Evolutionary conservation across 257 asterid genomes (phyloP).

Genomic region (Gentiana straminea): DNA sequence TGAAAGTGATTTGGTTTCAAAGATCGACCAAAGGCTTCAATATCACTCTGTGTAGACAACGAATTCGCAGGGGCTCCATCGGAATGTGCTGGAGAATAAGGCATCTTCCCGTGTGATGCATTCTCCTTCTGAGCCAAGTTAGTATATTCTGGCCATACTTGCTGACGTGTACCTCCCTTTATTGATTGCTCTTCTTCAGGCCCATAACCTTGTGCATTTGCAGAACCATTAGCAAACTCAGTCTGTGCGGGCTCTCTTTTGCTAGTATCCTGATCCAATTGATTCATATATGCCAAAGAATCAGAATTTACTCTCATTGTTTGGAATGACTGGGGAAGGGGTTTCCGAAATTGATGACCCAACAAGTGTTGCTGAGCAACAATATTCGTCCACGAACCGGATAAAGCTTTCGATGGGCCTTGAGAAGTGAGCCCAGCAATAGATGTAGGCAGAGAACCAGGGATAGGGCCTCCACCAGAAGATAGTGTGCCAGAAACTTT

Average conservation of each 20-base stretch:
- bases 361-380: constrained; percentile 30
- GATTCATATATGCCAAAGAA: constrained; percentile 24
- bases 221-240: constrained; percentile 18
- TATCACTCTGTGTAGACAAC: constrained; percentile 44
- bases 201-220: constrained; percentile 21
- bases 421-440: constrained; percentile 22
- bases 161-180: constrained; percentile 31
- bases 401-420: constrained; percentile 22
- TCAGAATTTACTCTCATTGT: constrained; percentile 45
- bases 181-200: constrained; percentile 29
- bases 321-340: constrained; percentile 30
- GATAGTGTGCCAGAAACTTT: constrained; percentile 27
- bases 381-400: constrained; percentile 34
- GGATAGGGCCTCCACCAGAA: constrained; percentile 20
- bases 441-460: constrained; percentile 28
- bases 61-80: constrained; percentile 57
- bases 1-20: constrained; percentile 48
- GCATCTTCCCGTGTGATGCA: constrained; percentile 27
- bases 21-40: constrained; percentile 79
- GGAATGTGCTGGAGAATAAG: constrained; percentile 23
- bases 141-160: constrained; percentile 17
- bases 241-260: constrained; percentile 16
- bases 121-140: constrained; percentile 21
- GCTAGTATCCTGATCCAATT: constrained; percentile 18
- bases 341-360: constrained; percentile 26